Base-by-base conservation (phyloP, 2,329 filamentous ascomycete species). In the Colletotrichum nymphaeae region DNA sequence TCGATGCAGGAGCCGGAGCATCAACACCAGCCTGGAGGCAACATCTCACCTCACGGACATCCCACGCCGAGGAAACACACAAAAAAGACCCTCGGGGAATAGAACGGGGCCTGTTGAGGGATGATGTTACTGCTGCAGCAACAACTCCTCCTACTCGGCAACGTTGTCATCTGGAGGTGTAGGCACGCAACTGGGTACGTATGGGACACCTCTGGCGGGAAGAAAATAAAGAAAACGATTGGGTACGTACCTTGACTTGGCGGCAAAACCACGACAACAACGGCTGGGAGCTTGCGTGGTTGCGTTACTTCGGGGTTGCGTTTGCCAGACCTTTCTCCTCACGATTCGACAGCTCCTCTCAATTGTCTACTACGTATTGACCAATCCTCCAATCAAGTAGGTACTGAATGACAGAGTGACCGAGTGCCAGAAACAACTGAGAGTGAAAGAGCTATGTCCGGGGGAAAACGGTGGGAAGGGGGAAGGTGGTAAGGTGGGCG, bases 231-330 rank as follows among this genome's bases (percentile, higher is more conserved):
- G 32, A 56, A 56, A 53, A 37, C 55, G 63, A 73, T 22, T 53
- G 9, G 42, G 58, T 74, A 74, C 72, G 69, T 74, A 74, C 72
- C 69, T 72, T 14, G 37, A 46, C 37, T 74, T 73, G 60, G 71
- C 67, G 32, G 11, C 37, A 69, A 58, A 69, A n/a, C 64, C 65
- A 49, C 62, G 67, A 57, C 60, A 12, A 57, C 60, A 19, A 49
- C 28, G 37, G 42, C 37, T 28, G 64, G 26, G 28, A 57, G 70
- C 70, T 70, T 73, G 67, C 55, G 67, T 71, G 42, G 49, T 58
- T 73, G 69, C 67, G 32, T 71, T 53, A 65, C 42, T 22, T 73
- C 14, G 67, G 30, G 49, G 52, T 56, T 65, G 60, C 59, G 70
- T 64, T 66, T 71, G 56, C 67, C 67, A 28, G 14, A 16, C 37